These are phyloP conservation scores for Annulohypoxylon maeteangense DNA, from an alignment of 495 filamentous ascomycete species.

Conservation along the genomic window DNA sequence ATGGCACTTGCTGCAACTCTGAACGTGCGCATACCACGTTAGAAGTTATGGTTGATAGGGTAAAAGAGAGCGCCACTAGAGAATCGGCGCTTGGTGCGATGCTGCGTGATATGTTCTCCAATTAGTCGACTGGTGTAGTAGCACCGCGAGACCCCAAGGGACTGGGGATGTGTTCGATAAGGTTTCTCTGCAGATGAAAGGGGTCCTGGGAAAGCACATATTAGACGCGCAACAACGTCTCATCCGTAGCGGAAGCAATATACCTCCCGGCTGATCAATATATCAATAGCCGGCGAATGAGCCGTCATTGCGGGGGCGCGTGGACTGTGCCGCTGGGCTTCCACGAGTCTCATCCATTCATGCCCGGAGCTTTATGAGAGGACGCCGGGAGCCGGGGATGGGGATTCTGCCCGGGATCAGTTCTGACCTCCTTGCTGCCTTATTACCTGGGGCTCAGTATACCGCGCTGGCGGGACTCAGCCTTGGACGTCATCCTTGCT, in stretches of 20 bases:
- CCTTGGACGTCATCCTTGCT: constrained; percentile 34
- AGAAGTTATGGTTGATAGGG: constrained; percentile 21
- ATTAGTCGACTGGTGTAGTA: constrained; percentile 38
- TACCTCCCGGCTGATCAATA: constrained; percentile 39
- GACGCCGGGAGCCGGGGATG: constrained; percentile 14
- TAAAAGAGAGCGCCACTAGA: constrained; percentile 22
- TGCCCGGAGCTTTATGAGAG: constrained; percentile 20
- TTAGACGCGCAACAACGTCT: constrained; percentile 33
- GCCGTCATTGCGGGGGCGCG: constrained; percentile 40
- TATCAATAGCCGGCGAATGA: constrained; percentile 35
- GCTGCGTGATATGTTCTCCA: constrained; percentile 40
- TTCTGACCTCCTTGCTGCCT: not conserved
- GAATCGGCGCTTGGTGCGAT: constrained; percentile 21
- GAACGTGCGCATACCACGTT: constrained; percentile 36
- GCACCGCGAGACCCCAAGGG: constrained; percentile 28
- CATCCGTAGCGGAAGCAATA: constrained; percentile 39
- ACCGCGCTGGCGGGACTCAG: constrained; percentile 14
- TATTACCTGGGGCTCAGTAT: constrained; percentile 5
- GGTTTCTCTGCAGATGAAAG: constrained; percentile 40
- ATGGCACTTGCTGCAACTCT: constrained; percentile 26
- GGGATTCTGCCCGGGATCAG: constrained; percentile 5
- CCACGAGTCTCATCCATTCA: constrained; percentile 7
- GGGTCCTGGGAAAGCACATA: constrained; percentile 18
- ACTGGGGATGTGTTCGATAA: constrained; percentile 32
- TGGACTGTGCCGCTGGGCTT: constrained; percentile 25